Percentiles rank a stretch among this genome's conserved stretches.
Evolutionary conservation across 148 eudicot species (phyloP).

Genomic region (Cornus kousa): DNA sequence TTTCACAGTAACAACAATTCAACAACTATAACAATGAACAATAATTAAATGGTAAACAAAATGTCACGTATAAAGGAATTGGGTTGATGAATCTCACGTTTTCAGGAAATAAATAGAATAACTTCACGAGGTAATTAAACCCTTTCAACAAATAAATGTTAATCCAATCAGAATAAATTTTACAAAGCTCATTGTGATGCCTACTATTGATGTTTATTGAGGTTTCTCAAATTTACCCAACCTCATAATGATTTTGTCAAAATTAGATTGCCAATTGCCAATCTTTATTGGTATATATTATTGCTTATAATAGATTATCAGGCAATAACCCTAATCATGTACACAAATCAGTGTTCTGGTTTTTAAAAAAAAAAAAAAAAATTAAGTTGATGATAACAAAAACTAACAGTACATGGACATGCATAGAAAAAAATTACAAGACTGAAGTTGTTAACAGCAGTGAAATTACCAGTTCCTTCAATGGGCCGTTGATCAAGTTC

Average conservation of each 20-base stretch:
- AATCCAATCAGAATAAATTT: background rate
- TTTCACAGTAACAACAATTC: background rate
- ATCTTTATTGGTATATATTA: too few species aligned
- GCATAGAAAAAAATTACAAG: background rate
- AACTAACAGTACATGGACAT: background rate
- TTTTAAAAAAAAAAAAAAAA: background rate
- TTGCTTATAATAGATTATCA: too few species aligned
- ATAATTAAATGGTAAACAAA: background rate
- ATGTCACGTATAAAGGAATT: background rate
- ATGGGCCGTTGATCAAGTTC: background rate
- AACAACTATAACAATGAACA: too few species aligned
- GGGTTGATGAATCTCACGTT: background rate
- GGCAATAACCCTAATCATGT: background rate
- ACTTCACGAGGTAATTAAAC: background rate
- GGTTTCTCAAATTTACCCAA: background rate
- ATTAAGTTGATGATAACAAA: background rate
- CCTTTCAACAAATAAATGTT: background rate
- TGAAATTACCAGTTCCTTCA: constrained; percentile 1
- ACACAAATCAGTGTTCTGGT: constrained; percentile 10
- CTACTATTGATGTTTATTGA: too few species aligned
- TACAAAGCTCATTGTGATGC: background rate
- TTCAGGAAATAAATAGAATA: background rate
- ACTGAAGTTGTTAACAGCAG: background rate
- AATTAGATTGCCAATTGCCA: too few species aligned
- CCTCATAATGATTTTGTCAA: too few species aligned